A percentile compares a stretch with the other conserved stretches of the same genome.
Conservation (phyloP, 2,329 filamentous ascomycete genomes). For the Paecilomyces variotii region DNA sequence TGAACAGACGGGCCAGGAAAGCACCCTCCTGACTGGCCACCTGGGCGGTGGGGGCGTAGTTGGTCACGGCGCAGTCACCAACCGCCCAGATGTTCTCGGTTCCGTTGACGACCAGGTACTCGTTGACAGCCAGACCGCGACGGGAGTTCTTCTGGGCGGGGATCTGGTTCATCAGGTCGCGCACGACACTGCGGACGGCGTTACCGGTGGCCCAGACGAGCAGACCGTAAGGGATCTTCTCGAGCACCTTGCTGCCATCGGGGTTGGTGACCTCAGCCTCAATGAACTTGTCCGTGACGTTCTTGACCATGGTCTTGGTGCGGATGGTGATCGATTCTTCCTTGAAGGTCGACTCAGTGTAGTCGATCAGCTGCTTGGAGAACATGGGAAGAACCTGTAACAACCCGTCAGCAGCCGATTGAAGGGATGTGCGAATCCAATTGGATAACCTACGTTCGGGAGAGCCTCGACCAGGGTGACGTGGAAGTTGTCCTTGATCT, state of each 20-base stretch:
- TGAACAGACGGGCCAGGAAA: constrained; percentile 93
- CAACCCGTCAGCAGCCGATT: constrained; percentile 5
- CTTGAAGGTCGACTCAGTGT: constrained; percentile 98
- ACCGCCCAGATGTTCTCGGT: constrained; percentile 96
- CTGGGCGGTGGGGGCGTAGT: constrained; percentile 95
- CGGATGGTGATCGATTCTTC: constrained; percentile 97
- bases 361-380: constrained; percentile 98
- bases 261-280: constrained; percentile 78
- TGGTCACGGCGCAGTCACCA: constrained; percentile 93
- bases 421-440: background rate
- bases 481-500: constrained; percentile 90
- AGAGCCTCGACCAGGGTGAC: constrained; percentile 96
- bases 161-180: constrained; percentile 85
- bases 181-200: constrained; percentile 78
- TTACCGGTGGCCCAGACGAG: constrained; percentile 99
- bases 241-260: constrained; percentile 73
- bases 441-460: constrained; percentile 59
- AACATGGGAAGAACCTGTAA: constrained; percentile 76
- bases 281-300: constrained; percentile 84
- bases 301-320: constrained; percentile 99
- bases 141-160: constrained; percentile 92
- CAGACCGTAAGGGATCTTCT: constrained; percentile 85
- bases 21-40: constrained; percentile 91
- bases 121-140: constrained; percentile 91
- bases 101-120: constrained; percentile 97